Evolutionary conservation across 768 basidiomycete species (phyloP), one percentile per base, ranked within the genome.

Genomic region (Russula dissimulans): DNA sequence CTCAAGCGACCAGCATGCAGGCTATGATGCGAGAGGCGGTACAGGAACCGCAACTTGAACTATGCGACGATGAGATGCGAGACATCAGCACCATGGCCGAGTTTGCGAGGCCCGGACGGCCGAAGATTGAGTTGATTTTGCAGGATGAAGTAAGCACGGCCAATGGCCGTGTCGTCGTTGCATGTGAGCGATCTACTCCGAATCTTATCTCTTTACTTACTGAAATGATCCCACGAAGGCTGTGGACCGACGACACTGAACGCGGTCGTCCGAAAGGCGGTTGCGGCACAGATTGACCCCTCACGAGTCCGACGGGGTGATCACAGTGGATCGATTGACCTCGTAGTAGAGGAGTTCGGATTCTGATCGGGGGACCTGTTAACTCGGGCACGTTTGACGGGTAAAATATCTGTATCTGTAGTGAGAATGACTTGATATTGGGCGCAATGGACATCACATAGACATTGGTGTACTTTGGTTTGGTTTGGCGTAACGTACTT

Each of bases 211-310:
- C 55, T 15, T 1, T 57, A 14, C 46, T 46, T 38, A 36, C 26
- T 45, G 47, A 18, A 15, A 38, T 4, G 4, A 57, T 10, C 17
- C 44, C 53, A 39, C 41, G 42, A 62, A 87, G 86, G 84, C 65
- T 91, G 89, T 67, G 89, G 89, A 1, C 89, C 89, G 0, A 76
- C 78, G 0, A 82, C 85, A 7, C 75, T 91, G 53, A 86, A 87
- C 68, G 82, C 79, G 5, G 73, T 87, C 66, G 79, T 90, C 8
- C 76, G 89, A 44, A 85, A 87, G 69, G 73, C 80, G 44, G 78
- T 89, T 9, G 77, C 85, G 1, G 70, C 75, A 34, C 80, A 83
- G 59, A 86, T 88, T 60, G 76, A 81, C 67, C 81, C 84, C 22
- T 65, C 64, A 34, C 76, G 78, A 58, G 74, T 85, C 60, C 66